Evolutionary conservation across 306 rosid species (phyloP), one percentile per base, ranked within the genome.

Genomic region (Vachellia pachyceras): DNA sequence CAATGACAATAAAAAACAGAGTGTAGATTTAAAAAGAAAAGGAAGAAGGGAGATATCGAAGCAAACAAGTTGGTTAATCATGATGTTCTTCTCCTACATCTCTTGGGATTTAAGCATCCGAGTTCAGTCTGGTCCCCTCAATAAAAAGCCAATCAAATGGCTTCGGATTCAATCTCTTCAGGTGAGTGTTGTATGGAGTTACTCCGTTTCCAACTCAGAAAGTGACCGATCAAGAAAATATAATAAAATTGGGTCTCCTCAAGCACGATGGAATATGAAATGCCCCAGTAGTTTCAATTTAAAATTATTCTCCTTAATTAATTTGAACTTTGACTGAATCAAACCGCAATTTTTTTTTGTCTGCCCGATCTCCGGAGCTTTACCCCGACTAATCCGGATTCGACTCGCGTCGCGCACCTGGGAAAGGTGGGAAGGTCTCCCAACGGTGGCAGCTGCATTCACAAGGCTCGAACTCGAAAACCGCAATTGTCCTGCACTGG

Each of bases 51-150:
- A 41, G 55, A 77, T 65, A 55, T 40, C 7, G 17, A 72, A 61
- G 78, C 44, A 66, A 79, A 25, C 29, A 64, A 63, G 77, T 68
- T 65, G 45, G 75, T 64, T 70, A 83, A 78, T 68, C 12, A 68
- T 40, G 68, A 80, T 67, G 29, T 20, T 37, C 68, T 41, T 82
- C 73, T 72, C 45, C 35, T 47, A 36, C 64, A 58, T 80, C 74
- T 77, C 84, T 85, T 79, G 49, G 52, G 82, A 79, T 67, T 79
- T 50, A 81, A 85, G 89, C 65, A 73, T 69, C 63, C 23, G 39
- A 66, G 25, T 71, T 75, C 54, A 58, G 68, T 54, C 14, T 86
- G 87, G 87, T 86, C 89, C 90, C 89, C 66, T 79, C 82, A 83
- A 73, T 83, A 69, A 80, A 69, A 74, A 80, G 79, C 84, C 85